phyloP scores from a whole-genome alignment of 768 basidiomycete species.

The Boletus tylopilopsis region DNA sequence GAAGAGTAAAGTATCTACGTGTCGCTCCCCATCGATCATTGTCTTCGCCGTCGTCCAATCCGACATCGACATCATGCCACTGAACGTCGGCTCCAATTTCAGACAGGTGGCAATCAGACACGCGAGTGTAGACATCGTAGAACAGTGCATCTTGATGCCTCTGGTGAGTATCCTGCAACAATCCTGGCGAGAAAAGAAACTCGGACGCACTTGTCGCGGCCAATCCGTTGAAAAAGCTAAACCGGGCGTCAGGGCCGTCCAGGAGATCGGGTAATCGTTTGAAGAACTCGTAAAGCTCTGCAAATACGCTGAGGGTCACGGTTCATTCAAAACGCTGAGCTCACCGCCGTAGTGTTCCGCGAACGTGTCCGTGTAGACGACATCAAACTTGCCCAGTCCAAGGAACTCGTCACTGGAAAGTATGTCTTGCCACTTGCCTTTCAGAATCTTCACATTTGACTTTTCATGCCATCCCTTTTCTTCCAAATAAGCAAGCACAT shows the following conservation, averaged over 20 bases:
- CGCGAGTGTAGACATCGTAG: conserved; percentile 86
- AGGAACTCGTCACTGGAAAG: conserved; percentile 57
- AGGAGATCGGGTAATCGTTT: conserved; percentile 74
- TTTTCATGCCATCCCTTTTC: conserved; percentile 74
- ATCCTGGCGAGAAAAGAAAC: neutral
- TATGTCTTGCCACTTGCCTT: conserved; percentile 94
- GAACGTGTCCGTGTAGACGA: conserved; percentile 91
- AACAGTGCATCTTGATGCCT: conserved; percentile 67
- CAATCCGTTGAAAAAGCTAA: conserved; percentile 96
- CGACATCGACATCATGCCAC: conserved; percentile 83
- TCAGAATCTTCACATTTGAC: conserved; percentile 72
- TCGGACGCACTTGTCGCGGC: conserved; percentile 80
- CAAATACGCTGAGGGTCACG: neutral
- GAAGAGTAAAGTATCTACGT: conserved; percentile 71
- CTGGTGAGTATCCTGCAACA: neutral
- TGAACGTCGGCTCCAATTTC: conserved; percentile 72
- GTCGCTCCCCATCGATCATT: conserved; percentile 73
- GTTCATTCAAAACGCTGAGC: neutral
- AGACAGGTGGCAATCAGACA: conserved; percentile 83
- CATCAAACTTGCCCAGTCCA: conserved; percentile 73
- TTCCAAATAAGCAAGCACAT: conserved; percentile 82
- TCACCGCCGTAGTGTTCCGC: conserved; percentile 76
- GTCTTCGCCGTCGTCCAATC: conserved; percentile 36
- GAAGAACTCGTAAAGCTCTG: conserved; percentile 79
- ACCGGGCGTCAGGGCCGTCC: conserved; percentile 66